Evolutionary conservation across 2,329 filamentous ascomycete genomes (phyloP).

Genomic region (Penicillium sp.): DNA sequence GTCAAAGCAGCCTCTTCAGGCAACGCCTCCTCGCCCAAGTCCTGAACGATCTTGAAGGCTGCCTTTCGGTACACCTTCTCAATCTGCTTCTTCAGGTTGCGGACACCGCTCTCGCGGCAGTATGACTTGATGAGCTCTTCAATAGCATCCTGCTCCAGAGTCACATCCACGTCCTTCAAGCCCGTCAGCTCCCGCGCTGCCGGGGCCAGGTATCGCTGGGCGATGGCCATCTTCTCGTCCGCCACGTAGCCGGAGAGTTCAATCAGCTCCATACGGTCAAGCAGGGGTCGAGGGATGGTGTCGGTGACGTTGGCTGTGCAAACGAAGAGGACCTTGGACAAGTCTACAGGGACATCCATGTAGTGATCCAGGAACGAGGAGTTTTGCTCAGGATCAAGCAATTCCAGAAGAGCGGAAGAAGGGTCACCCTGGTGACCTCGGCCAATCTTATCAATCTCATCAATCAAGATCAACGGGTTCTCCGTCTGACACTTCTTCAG

Average conservation of each 20-base stretch:
- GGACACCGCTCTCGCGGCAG: slow-evolving; percentile 93
- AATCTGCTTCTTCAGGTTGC: slow-evolving; percentile 98
- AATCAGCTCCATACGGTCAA: slow-evolving; percentile 98
- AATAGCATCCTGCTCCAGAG: slow-evolving; percentile 82
- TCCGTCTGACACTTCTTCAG: slow-evolving; percentile 99
- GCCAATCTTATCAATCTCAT: slow-evolving; percentile 98
- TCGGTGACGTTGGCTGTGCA: slow-evolving; percentile 99
- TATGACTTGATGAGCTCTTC: slow-evolving; percentile 98
- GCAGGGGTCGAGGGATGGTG: slow-evolving; percentile 88
- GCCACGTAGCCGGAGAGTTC: slow-evolving; percentile 94
- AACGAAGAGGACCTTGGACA: slow-evolving; percentile 97
- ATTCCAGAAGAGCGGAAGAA: slow-evolving; percentile 86
- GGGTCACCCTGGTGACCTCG: slow-evolving; percentile 96
- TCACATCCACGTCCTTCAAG: slow-evolving; percentile 86
- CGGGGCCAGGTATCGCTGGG: slow-evolving; percentile 87
- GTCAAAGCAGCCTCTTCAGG: slow-evolving; percentile 82
- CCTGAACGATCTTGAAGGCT: slow-evolving; percentile 93
- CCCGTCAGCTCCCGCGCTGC: slow-evolving; percentile 94
- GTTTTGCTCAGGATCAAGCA: slow-evolving; percentile 97
- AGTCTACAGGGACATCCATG: slow-evolving; percentile 95
- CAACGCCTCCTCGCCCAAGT: slow-evolving; percentile 82
- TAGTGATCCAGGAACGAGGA: slow-evolving; percentile 97
- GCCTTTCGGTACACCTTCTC: slow-evolving; percentile 99
- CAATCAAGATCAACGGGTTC: slow-evolving; percentile 93
- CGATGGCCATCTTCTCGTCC: slow-evolving; percentile 99